Percentiles rank a stretch among this genome's conserved stretches.
phyloP scores from a whole-genome alignment of 192 early-diverging fungal genomes.

The Entomortierella lignicola region DNA sequence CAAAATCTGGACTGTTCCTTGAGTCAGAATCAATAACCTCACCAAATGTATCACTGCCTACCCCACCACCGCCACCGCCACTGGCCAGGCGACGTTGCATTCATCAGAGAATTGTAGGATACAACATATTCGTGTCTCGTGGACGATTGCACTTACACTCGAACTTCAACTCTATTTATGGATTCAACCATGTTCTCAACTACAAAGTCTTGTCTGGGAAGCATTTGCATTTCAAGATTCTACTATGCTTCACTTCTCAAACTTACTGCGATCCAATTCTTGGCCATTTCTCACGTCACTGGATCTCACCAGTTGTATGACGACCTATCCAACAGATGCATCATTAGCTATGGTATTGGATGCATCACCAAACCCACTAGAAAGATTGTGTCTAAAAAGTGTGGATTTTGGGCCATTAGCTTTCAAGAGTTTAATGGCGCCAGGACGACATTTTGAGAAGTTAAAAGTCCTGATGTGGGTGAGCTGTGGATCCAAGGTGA shows the following conservation, averaged over 20 bases:
- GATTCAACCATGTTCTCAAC: conserved; percentile 16
- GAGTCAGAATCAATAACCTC: background rate
- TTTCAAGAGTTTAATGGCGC: conserved; percentile 9
- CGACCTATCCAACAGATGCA: conserved; percentile 2
- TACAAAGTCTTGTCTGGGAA: conserved; percentile 18
- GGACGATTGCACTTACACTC: conserved; percentile 8
- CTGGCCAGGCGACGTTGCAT: background rate
- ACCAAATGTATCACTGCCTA: background rate
- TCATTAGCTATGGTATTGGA: conserved; percentile 1
- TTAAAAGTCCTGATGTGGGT: conserved; percentile 11
- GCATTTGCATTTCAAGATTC: conserved; percentile 18
- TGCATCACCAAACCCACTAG: conserved; percentile 7
- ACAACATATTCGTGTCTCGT: conserved; percentile 15
- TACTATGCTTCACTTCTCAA: background rate
- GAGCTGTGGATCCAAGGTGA: conserved; percentile 13
- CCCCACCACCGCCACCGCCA: background rate
- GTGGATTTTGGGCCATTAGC: conserved; percentile 20
- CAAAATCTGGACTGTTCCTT: background rate
- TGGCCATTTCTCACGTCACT: conserved; percentile 17
- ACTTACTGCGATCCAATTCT: background rate
- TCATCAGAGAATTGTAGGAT: background rate
- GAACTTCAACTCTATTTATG: conserved; percentile 16
- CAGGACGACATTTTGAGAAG: conserved; percentile 7
- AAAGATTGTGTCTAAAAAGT: conserved; percentile 10
- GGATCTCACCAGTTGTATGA: conserved; percentile 14